A percentile compares a stretch with the other conserved stretches of the same genome.
Evolutionary conservation across 352 stramenopile species (phyloP).

Genomic region (Globisporangium middletonii): DNA sequence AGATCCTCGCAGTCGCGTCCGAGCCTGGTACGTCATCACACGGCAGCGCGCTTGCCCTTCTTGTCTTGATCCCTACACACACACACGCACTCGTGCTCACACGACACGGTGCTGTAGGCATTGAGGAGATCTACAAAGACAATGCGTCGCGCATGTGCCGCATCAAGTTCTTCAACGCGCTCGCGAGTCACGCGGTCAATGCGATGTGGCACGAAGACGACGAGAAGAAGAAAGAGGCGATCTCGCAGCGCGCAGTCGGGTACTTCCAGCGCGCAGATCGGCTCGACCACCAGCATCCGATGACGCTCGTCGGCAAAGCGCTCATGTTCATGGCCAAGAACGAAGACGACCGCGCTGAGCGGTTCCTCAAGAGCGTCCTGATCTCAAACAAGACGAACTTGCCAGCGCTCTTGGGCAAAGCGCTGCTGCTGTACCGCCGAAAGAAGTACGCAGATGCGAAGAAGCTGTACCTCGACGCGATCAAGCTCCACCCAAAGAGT

Average conservation of each 20-base stretch:
- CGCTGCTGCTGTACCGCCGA: slow-evolving; percentile 81
- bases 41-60: no score
- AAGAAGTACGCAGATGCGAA: slow-evolving; percentile 89
- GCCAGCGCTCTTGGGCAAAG: slow-evolving; percentile 80
- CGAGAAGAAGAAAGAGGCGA: slow-evolving; percentile 79
- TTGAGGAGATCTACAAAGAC: slow-evolving; percentile 88
- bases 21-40: slow-evolving; percentile 34
- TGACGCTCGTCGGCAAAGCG: slow-evolving; percentile 89
- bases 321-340: slow-evolving; percentile 92
- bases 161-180: slow-evolving; percentile 88
- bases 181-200: slow-evolving; percentile 82
- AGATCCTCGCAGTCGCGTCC: slow-evolving; percentile 78
- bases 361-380: slow-evolving; percentile 90
- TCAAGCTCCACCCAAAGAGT: slow-evolving; percentile 90
- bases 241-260: slow-evolving; percentile 72
- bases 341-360: slow-evolving; percentile 87
- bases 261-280: slow-evolving; percentile 86
- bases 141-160: slow-evolving; percentile 75
- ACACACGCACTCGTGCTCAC: background rate
- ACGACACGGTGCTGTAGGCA: slow-evolving; percentile 17
- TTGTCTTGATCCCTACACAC: background rate
- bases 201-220: slow-evolving; percentile 88
- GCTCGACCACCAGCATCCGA: slow-evolving; percentile 85
- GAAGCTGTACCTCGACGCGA: slow-evolving; percentile 92
- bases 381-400: slow-evolving; percentile 87